These are phyloP conservation scores for Hypoxylon sp. DNA, from an alignment of 2,329 filamentous ascomycete species.

Conservation along the genomic window DNA sequence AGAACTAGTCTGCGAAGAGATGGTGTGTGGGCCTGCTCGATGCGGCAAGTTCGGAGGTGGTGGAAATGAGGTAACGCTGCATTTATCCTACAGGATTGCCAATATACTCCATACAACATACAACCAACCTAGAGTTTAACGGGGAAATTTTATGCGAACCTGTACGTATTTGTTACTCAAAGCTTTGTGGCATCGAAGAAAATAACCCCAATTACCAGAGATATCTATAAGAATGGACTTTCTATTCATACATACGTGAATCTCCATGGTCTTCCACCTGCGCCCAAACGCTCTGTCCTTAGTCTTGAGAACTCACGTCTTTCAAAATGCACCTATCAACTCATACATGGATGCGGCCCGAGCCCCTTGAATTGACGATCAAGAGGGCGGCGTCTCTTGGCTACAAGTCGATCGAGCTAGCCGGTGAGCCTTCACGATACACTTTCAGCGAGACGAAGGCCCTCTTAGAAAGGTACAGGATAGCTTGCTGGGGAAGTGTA, in stretches of 20 bases:
- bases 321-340: conserved; percentile 41
- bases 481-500: conserved; percentile 35
- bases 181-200: background rate
- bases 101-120: background rate
- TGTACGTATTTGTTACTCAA: background rate
- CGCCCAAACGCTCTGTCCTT: background rate
- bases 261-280: background rate
- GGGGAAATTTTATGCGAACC: conserved; percentile 4
- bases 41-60: conserved; percentile 27
- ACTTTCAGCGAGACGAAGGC: conserved; percentile 23
- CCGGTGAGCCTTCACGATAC: conserved; percentile 36
- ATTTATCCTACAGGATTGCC: background rate
- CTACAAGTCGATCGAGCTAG: conserved; percentile 38
- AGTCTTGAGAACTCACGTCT: background rate
- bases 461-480: conserved; percentile 36
- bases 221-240: conserved; percentile 9
- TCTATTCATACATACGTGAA: background rate
- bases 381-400: conserved; percentile 34
- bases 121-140: background rate
- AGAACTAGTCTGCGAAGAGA: conserved; percentile 13
- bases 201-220: background rate
- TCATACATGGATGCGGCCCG: conserved; percentile 42
- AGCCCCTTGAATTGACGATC: conserved; percentile 37
- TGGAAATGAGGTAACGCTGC: background rate
- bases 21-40: conserved; percentile 30